Base-by-base conservation (phyloP, 2,329 filamentous ascomycete genomes). In the Penicillium concentricum region DNA sequence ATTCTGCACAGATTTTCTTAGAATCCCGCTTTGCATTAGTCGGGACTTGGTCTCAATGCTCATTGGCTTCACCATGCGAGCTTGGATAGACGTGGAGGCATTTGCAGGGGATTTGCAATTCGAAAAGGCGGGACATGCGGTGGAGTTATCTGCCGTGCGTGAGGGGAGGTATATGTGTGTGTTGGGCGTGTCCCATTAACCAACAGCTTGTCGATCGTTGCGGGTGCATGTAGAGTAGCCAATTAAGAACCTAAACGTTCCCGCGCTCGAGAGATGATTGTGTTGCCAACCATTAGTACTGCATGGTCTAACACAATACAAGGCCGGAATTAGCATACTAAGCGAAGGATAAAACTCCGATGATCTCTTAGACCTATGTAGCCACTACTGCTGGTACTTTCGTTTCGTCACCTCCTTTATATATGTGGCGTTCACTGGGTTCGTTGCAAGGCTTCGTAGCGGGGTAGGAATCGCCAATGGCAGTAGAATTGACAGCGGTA, bases 381-480 rank as follows among this genome's bases (percentile, higher is more conserved):
- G 12, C 35, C 5, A 15, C 30, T 18, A 45, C 30, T 24, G n/a
- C n/a, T 1, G 26, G 43, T 37, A 51, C 7, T 12, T 45, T 2
- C 32, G 12, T 20, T 18, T 20, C n/a, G 6, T 45, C 42, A 10
- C 26, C 12, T 3, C 10, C 22, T 7, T n/a, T 32, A 44, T 60
- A 34, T 6, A 2, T 16, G 32, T 26, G 15, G 32, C 2, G 15
- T 24, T 56, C 30, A n/a, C 37, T 41, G 13, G 30, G 26, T 9
- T 39, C n/a, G 3, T n/a, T 20, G 4, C 18, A 15, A 2, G 32
- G 30, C 20, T 41, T 32, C n/a, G 30, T 9, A 28, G 42, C 20
- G 20, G 61, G 60, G 43, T 65, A 64, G 35, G 57, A 64, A 18
- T 62, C 9, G 8, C 2, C 9, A 7, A 32, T 20, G 10, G 4